phyloP scores from a whole-genome alignment of 176 grass and related monocot species.

The Puya raimondii region DNA sequence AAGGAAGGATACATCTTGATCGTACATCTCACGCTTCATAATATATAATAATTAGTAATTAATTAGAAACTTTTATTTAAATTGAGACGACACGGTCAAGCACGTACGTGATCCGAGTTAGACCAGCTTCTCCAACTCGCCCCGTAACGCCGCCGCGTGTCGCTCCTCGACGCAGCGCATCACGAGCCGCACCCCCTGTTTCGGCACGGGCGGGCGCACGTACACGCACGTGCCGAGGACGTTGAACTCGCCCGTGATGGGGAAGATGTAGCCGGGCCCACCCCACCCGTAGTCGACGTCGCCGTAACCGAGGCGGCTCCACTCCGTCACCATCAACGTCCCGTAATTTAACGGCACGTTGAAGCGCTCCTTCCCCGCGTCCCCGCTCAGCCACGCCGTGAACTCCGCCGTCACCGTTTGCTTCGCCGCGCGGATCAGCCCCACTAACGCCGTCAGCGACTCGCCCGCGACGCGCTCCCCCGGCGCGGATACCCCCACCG shows the following conservation, averaged over 20 bases:
- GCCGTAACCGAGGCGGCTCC: slow-evolving; percentile 2
- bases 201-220: not conserved
- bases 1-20: too few species aligned
- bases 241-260: not conserved
- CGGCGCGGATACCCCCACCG: not conserved
- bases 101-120: too few species aligned
- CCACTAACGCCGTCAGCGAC: slow-evolving; percentile 5
- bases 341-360: slow-evolving; percentile 10
- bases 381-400: not conserved
- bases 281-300: slow-evolving; percentile 12
- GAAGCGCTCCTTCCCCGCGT: not conserved
- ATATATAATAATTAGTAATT: too few species aligned
- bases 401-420: not conserved
- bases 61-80: too few species aligned
- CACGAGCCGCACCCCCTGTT: not conserved
- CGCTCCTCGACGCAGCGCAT: slow-evolving; percentile 5
- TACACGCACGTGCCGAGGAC: not conserved
- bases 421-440: slow-evolving; percentile 15
- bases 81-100: too few species aligned
- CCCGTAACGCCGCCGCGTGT: not conserved
- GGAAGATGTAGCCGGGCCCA: not conserved
- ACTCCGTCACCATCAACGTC: not conserved
- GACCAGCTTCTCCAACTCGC: not conserved
- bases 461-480: not conserved
- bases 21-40: too few species aligned